Evolutionary conservation across 805 yeast genomes (phyloP), one percentile per base, ranked within the genome.

Genomic region (Metschnikowia lochheadii): DNA sequence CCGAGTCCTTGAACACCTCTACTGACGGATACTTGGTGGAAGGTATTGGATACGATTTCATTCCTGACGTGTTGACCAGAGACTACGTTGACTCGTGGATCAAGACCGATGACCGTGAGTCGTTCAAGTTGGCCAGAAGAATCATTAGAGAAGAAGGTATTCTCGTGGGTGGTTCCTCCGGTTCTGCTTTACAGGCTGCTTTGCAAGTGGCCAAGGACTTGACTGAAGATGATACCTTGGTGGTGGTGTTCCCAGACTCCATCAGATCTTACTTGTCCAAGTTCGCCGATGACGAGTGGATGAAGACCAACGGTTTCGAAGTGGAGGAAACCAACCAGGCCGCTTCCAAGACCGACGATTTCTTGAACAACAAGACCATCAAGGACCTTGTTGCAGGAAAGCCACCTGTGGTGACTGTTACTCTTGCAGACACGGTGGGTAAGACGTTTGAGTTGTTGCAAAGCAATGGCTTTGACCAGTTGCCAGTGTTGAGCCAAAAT

Each of bases 211-310:
- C 83, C 55, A 75, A 83, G 62, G 83, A 80, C 46, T 76, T 88
- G 65, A 80, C 85, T 42, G 89, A 85, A 71, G 79, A 83, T 45
- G 95, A 86, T 58, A 79, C 79, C 17, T 78, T 88, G 52, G 96
- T 88, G 32, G 89, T 85, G 43, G 84, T 88, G 20, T 81, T 87
- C 80, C 96, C 96, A 41, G 96, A 88, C 67, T 83, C 90, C 39
- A 82, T 88, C 63, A 82, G 96, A 75, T 87, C 95, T 3, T 88
- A 88, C 72, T 77, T 88, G 69, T 82, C 94, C 56, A 88, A 88
- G 72, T 88, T 88, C 63, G 92, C 87, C 36, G 95, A 88, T 66
- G 95, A 89, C 62, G 95, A 87, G 69, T 88, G 96, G 96, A 82
- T 88, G 86, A 79, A 78, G 65, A 81, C 81, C 60, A 87, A 88